Base-by-base conservation (phyloP, 2,329 filamentous ascomycete genomes). In the Hortaea werneckii region DNA sequence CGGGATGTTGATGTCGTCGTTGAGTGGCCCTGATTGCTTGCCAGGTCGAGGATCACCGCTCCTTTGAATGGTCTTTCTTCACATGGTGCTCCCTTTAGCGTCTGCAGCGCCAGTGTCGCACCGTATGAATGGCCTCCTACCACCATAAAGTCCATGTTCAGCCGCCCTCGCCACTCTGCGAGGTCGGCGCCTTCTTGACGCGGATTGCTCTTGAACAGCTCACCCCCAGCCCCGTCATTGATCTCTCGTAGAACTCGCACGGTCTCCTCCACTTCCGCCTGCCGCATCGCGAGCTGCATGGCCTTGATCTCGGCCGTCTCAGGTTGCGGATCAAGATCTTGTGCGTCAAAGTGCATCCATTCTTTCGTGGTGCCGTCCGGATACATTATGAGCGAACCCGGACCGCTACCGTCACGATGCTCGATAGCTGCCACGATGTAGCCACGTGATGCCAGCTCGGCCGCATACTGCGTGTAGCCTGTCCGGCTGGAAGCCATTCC, bases 61-160 rank as follows among this genome's bases (percentile, higher is more conserved):
- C 75, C 79, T 1, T 72, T 68, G 50, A 80, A 73, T 0, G 71
- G 72, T 12, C 70, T 63, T 45, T 57, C 54, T 48, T 67, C 46
- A 40, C 50, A 67, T 4, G 71, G 67, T 6, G 67, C 73, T 32
- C 65, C 67, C 43, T 74, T 74, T n/a, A 83, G 67, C 3, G 76
- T 73, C 48, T 80, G 78, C 13, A 83, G 66, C 0, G 77, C 79
- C 2, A 77, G 72, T 0, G 81, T 83, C 1, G 79, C 80, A 41
- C 81, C 81, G 63, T 80, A 83, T 0, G 78, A 82, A 58, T 84
- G 80, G 0, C 80, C 80, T 3, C 68, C 75, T 6, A 83, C 68
- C 40, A 77, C 70, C 53, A 81, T 70, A 32, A 73, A 69, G 29
- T 71, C 64, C 40, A 74, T 66, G 58, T 81, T 72, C 5, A 85